phyloP scores from a whole-genome alignment of 352 stramenopile genomes.

The Aphanomyces cochlioides region DNA sequence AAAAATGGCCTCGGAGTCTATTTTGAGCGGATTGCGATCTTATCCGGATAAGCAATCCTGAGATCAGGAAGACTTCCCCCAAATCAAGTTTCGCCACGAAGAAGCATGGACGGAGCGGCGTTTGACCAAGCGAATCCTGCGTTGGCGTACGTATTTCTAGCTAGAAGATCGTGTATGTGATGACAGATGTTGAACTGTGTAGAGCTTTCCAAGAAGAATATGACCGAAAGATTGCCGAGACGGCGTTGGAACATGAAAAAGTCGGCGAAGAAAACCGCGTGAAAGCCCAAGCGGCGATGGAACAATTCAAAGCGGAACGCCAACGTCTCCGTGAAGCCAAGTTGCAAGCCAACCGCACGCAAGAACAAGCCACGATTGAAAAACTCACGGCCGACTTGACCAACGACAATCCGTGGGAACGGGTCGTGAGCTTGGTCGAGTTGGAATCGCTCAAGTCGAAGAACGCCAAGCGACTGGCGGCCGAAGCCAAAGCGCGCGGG shows the following conservation, averaged over 20 bases:
- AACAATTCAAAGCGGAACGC: conserved; percentile 80
- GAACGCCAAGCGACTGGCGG: conserved; percentile 43
- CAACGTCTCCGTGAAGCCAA: conserved; percentile 85
- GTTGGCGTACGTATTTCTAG: conserved; percentile 22
- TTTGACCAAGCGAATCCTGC: conserved; percentile 24
- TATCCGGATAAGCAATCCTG: conserved; percentile 1
- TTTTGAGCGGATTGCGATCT: not conserved
- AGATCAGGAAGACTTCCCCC: conserved; percentile 2
- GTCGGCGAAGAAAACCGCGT: conserved; percentile 34
- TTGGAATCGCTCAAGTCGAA: conserved; percentile 69
- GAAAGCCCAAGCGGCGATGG: conserved; percentile 44
- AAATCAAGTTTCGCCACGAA: conserved; percentile 17
- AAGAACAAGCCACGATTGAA: conserved; percentile 92
- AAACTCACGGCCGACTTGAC: conserved; percentile 92
- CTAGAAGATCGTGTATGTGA: not conserved
- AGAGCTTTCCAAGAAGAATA: conserved; percentile 29
- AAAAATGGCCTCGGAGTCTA: too few species aligned
- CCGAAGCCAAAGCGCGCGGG: conserved; percentile 36
- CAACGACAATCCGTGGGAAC: conserved; percentile 93
- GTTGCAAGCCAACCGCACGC: conserved; percentile 89
- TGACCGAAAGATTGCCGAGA: conserved; percentile 29
- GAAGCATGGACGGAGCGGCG: conserved; percentile 17
- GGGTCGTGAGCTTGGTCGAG: conserved; percentile 91
- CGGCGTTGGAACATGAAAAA: conserved; percentile 24
- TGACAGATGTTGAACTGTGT: conserved; percentile 9